Evolutionary conservation across 2,329 filamentous ascomycete genomes (phyloP).

Genomic region (Xylariales sp.): DNA sequence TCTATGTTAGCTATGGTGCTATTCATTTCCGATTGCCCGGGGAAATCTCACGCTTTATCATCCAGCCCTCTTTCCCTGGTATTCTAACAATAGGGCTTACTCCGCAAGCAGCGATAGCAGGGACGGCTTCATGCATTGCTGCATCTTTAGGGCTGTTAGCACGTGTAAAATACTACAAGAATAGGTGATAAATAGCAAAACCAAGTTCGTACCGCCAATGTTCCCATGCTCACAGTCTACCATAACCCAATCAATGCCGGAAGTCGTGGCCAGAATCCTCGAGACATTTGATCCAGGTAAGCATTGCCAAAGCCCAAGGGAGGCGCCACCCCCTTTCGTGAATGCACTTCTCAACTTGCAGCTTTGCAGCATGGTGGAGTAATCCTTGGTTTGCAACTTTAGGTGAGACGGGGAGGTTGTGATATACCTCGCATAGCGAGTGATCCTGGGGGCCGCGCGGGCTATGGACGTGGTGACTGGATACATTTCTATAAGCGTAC

Average conservation of each 20-base stretch:
- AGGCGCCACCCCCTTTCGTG: conserved; percentile 37
- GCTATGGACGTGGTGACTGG: no score
- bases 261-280: conserved; percentile 52
- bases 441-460: no score
- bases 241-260: conserved; percentile 64
- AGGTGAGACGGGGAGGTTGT: no score
- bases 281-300: conserved; percentile 57
- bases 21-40: no score
- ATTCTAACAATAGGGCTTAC: conserved; percentile 54
- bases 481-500: no score
- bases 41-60: conserved; percentile 55
- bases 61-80: conserved; percentile 51
- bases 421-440: no score
- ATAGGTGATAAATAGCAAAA: background rate
- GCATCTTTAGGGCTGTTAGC: conserved; percentile 32
- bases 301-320: conserved; percentile 61
- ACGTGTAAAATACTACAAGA: background rate
- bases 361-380: conserved; percentile 18
- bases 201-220: conserved; percentile 37
- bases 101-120: conserved; percentile 50
- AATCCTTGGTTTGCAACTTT: no score
- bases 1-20: background rate
- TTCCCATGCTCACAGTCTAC: conserved; percentile 56
- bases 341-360: conserved; percentile 45
- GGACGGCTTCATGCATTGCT: conserved; percentile 54